Base-by-base conservation (phyloP, 306 rosid genomes). In the Trichosanthes truncata region DNA sequence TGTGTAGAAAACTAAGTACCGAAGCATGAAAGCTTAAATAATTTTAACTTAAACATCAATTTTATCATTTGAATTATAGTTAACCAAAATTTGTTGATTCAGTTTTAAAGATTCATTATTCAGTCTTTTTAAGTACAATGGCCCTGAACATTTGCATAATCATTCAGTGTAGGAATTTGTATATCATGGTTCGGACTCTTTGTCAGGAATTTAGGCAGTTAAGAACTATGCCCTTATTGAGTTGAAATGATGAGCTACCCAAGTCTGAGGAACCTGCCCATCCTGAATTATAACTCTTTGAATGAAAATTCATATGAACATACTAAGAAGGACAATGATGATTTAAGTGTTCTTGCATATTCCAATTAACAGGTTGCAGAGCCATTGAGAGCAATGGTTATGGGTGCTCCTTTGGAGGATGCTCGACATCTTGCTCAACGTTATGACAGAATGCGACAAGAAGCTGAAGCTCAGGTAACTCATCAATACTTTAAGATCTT, bases 391-490 rank as follows among this genome's bases (percentile, higher is more conserved):
- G 95, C 98, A 72, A 94, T 94, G 98, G 97, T 94, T 74, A 85
- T 89, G 82, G 98, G 98, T 77, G 97, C 98, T 78, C 97, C 98
- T 21, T 87, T 94, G 89, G 98, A 94, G 82, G 98, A 94, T 85
- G 98, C 98, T 69, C 88, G 98, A 73, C 97, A 92, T 91, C 97
- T 94, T 81, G 95, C 98, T 85, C 98, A 94, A 80, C 92, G 97
- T 78, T 94, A 94, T 80, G 97, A 91, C 77, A 86, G 98, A 91
- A 86, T 92, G 95, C 88, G 95, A 46, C 98, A 94, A 86, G 98
- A 94, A 86, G 97, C 93, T 78, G 98, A 94, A 85, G 98, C 97
- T 36, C 98, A 92, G 97, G 97, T 92, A 87, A 72, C 46, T 45
- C 59, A 17, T 72, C 77, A 46, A 48, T 25, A 15, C 20, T 26